Conservation (phyloP, 805 yeast genomes). For the Wickerhamomyces bovis region DNA sequence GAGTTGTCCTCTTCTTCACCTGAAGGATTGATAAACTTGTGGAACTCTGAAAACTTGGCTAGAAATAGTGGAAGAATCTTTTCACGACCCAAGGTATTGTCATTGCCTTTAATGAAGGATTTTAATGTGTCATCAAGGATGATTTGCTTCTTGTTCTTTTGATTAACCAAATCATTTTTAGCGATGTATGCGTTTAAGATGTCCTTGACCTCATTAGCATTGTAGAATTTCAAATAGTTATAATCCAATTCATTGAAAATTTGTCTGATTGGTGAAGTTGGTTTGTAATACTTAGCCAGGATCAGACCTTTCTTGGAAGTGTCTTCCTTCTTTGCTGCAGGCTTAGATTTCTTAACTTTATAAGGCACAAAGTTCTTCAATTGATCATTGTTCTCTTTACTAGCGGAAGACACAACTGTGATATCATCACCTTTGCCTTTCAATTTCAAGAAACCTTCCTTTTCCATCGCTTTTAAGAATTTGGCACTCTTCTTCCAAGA, state of each 20-base stretch:
- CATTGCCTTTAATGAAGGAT: slow-evolving; percentile 31
- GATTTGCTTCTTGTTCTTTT: slow-evolving; percentile 47
- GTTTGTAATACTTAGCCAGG: slow-evolving; percentile 53
- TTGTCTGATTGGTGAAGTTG: slow-evolving; percentile 42
- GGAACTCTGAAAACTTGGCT: slow-evolving; percentile 41
- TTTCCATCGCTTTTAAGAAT: slow-evolving; percentile 82
- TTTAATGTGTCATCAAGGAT: slow-evolving; percentile 48
- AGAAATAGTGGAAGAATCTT: slow-evolving; percentile 37
- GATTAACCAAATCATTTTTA: slow-evolving; percentile 42
- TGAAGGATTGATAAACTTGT: slow-evolving; percentile 35
- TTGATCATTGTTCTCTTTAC: slow-evolving; percentile 36
- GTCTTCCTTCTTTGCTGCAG: slow-evolving; percentile 16
- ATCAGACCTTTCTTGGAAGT: slow-evolving; percentile 28
- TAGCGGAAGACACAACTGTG: slow-evolving; percentile 45
- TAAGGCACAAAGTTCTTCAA: slow-evolving; percentile 64
- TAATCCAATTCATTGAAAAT: slow-evolving; percentile 40
- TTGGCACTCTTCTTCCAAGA: slow-evolving; percentile 88
- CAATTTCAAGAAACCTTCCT: slow-evolving; percentile 55
- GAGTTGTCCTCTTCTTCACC: slow-evolving; percentile 26
- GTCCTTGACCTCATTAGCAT: slow-evolving; percentile 47
- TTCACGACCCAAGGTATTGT: slow-evolving; percentile 28
- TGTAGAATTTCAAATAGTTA: slow-evolving; percentile 38
- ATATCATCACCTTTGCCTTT: slow-evolving; percentile 87
- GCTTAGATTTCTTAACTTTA: slow-evolving; percentile 27
- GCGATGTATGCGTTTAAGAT: slow-evolving; percentile 53